These are phyloP conservation scores for Trichomonas gallinae DNA, from an alignment of 208 protist genomes.

Conservation along the genomic window DNA sequence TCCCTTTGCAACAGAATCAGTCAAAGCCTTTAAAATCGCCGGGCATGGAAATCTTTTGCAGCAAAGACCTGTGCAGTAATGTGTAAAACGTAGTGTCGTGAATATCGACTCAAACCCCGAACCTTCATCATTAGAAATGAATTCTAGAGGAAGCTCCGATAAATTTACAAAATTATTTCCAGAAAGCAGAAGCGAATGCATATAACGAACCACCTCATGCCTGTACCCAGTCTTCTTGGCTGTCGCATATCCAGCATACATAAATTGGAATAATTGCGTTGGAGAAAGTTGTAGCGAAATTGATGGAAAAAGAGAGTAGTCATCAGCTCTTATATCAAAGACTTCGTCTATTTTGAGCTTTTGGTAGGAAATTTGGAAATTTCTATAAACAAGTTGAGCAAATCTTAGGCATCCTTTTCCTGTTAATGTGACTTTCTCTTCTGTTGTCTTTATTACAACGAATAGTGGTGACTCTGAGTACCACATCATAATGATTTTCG, in stretches of 20 bases:
- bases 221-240: not conserved
- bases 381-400: not conserved
- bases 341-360: not conserved
- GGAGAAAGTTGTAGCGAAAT: not conserved
- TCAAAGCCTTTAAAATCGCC: not conserved
- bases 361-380: not conserved
- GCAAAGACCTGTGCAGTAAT: not conserved
- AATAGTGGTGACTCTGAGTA: not conserved
- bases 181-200: not conserved
- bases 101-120: not conserved
- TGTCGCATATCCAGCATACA: not conserved
- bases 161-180: not conserved
- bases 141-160: not conserved
- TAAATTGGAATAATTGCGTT: not conserved
- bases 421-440: not conserved
- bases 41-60: not conserved
- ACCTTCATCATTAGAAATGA: not conserved
- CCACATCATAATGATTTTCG: not conserved
- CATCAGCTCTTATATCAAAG: not conserved
- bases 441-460: not conserved
- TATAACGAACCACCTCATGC: not conserved
- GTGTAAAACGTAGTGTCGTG: not conserved
- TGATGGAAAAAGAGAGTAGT: not conserved
- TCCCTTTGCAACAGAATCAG: not conserved
- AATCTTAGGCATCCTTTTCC: not conserved